phyloP scores from a whole-genome alignment of 164 flowering plant species.

The Macadamia integrifolia region DNA sequence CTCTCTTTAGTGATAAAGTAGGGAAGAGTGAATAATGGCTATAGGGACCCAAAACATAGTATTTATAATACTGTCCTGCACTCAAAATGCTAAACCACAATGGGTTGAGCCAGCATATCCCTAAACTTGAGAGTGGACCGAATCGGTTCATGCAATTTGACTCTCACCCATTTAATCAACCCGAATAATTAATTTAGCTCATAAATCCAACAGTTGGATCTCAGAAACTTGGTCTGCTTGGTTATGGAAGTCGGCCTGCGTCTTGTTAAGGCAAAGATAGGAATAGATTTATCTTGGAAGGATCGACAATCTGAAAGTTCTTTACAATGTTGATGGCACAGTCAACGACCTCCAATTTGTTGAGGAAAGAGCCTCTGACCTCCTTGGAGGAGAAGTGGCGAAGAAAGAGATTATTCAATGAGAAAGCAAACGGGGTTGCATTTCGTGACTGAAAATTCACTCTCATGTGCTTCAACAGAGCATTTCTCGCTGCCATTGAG shows the following conservation, averaged over 20 bases:
- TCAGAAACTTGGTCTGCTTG: constrained; percentile 32
- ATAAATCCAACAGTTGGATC: too few relatives aligned
- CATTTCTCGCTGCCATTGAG: constrained; percentile 47
- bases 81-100: too few relatives aligned
- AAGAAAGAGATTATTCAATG: constrained; percentile 24
- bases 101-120: too few relatives aligned
- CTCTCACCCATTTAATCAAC: too few relatives aligned
- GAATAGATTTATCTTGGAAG: constrained; percentile 51
- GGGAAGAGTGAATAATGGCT: too few relatives aligned
- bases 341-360: constrained; percentile 75
- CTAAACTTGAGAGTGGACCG: too few relatives aligned
- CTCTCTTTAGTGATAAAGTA: too few relatives aligned
- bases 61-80: too few relatives aligned
- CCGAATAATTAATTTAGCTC: too few relatives aligned
- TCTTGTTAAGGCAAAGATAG: too few relatives aligned
- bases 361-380: constrained; percentile 74
- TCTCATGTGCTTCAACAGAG: constrained; percentile 55
- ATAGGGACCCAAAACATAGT: too few relatives aligned
- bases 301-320: constrained; percentile 80
- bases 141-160: too few relatives aligned
- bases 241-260: constrained; percentile 44
- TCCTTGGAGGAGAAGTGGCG: constrained; percentile 64
- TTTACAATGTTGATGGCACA: constrained; percentile 65
- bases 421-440: constrained; percentile 13
- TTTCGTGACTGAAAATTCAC: constrained; percentile 32